Conservation (phyloP, 306 rosid genomes). For the Begonia loranthoides region DNA sequence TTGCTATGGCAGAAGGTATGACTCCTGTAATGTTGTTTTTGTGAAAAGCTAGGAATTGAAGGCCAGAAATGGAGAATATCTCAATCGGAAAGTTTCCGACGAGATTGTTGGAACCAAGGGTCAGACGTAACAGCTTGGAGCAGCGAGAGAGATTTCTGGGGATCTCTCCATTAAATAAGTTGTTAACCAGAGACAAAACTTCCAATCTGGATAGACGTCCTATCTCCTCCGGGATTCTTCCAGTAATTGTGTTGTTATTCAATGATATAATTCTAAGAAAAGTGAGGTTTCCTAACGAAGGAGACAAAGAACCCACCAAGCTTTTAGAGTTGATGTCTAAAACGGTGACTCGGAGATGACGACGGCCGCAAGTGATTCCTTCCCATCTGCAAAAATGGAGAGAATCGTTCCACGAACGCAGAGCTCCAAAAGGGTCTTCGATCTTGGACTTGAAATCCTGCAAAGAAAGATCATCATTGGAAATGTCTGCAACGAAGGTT, state of each 20-base stretch:
- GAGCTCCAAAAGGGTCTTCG: too few relatives aligned
- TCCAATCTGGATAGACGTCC: constrained; percentile 21
- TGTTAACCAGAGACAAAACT: constrained; percentile 43
- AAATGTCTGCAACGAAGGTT: too few relatives aligned
- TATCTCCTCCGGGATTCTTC: constrained; percentile 41
- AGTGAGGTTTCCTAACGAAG: constrained; percentile 40
- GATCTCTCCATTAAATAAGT: constrained; percentile 26
- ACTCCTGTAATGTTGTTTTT: constrained; percentile 32
- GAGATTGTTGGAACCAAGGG: constrained; percentile 31
- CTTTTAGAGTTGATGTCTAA: constrained; percentile 34
- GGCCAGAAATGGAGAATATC: constrained; percentile 25
- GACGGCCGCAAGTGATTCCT: constrained; percentile 36
- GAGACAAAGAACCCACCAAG: constrained; percentile 34
- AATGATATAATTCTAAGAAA: constrained; percentile 37
- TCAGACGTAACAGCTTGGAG: constrained; percentile 31
- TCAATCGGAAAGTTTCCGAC: constrained; percentile 30
- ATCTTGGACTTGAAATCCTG: too few relatives aligned
- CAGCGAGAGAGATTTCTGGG: constrained; percentile 31
- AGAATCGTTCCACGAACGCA: too few relatives aligned
- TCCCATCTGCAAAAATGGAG: constrained; percentile 37
- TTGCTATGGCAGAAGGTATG: constrained; percentile 35
- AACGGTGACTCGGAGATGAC: constrained; percentile 26
- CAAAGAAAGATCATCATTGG: too few relatives aligned
- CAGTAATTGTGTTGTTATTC: constrained; percentile 31
- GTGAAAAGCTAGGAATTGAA: constrained; percentile 34